Percentiles rank a stretch among this genome's conserved stretches.
Conservation (phyloP, 805 yeast genomes). For the Schizosaccharomyces osmophilus region DNA sequence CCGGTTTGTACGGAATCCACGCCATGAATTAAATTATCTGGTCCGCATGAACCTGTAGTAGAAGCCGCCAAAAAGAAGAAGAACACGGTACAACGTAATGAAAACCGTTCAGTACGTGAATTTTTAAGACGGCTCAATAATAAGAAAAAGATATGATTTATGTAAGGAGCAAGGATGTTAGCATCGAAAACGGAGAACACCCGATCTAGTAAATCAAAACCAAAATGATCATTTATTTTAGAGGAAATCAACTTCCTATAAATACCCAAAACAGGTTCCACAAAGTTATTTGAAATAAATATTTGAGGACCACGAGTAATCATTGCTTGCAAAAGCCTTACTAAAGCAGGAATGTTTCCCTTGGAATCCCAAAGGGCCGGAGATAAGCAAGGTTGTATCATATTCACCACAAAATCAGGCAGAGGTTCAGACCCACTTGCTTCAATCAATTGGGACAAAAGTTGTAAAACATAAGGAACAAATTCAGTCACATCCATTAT, state of each 20-base stretch:
- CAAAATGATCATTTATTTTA: constrained; percentile 51
- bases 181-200: constrained; percentile 37
- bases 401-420: constrained; percentile 38
- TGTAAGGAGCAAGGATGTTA: constrained; percentile 23
- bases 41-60: constrained; percentile 17
- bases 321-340: constrained; percentile 51
- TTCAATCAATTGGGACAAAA: constrained; percentile 39
- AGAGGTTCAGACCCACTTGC: constrained; percentile 26
- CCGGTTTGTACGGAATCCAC: constrained; percentile 50
- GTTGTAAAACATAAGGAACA: constrained; percentile 75
- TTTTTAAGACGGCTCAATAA: constrained; percentile 58
- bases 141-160: constrained; percentile 51
- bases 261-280: constrained; percentile 78
- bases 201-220: constrained; percentile 60
- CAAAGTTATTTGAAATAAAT: constrained; percentile 18
- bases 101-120: constrained; percentile 59
- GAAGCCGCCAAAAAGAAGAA: constrained; percentile 24
- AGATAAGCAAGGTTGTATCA: constrained; percentile 59
- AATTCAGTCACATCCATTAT: constrained; percentile 81
- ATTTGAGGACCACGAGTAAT: constrained; percentile 20
- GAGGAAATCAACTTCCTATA: constrained; percentile 83
- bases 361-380: constrained; percentile 84
- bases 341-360: constrained; percentile 84
- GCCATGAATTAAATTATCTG: constrained; percentile 34
- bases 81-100: constrained; percentile 45